Conservation (phyloP, 208 protist species). For the Leishmania gerbilli region DNA sequence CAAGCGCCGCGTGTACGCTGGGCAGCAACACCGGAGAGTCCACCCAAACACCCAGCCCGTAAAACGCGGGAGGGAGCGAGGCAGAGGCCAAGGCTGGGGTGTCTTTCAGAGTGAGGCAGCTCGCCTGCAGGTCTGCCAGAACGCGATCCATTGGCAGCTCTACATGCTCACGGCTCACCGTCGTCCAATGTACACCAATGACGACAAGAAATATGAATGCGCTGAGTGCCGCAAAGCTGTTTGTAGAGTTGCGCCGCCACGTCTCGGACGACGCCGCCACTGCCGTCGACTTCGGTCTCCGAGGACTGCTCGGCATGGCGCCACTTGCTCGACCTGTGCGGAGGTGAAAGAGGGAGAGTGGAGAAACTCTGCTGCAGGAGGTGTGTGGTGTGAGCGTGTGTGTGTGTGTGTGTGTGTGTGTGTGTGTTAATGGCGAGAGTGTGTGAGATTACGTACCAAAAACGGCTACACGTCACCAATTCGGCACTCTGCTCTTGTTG, state of each 20-base stretch:
- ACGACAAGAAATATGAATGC: slow-evolving; percentile 30
- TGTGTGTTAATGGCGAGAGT: neutral
- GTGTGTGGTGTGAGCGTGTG: too few species aligned
- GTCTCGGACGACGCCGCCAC: neutral
- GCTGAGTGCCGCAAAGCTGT: slow-evolving; percentile 19
- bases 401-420: neutral
- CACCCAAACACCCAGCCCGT: slow-evolving; percentile 71
- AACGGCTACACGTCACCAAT: neutral
- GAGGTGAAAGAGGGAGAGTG: neutral
- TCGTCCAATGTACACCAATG: slow-evolving; percentile 48
- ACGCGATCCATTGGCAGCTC: slow-evolving; percentile 50
- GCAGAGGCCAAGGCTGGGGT: neutral
- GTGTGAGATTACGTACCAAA: neutral
- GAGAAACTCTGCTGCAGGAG: neutral
- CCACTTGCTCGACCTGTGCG: too few species aligned
- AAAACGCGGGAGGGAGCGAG: slow-evolving; percentile 36
- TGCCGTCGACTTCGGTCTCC: neutral
- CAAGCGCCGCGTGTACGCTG: slow-evolving; percentile 51
- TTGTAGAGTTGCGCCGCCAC: slow-evolving; percentile 32
- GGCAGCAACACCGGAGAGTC: slow-evolving; percentile 46
- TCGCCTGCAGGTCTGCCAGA: slow-evolving; percentile 27
- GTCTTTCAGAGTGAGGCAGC: slow-evolving; percentile 9
- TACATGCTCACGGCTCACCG: slow-evolving; percentile 43
- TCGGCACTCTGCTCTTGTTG: neutral
- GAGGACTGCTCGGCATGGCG: neutral